These are phyloP conservation scores for Neurospora sp. DNA, from an alignment of 495 filamentous ascomycete species.

Conservation along the genomic window DNA sequence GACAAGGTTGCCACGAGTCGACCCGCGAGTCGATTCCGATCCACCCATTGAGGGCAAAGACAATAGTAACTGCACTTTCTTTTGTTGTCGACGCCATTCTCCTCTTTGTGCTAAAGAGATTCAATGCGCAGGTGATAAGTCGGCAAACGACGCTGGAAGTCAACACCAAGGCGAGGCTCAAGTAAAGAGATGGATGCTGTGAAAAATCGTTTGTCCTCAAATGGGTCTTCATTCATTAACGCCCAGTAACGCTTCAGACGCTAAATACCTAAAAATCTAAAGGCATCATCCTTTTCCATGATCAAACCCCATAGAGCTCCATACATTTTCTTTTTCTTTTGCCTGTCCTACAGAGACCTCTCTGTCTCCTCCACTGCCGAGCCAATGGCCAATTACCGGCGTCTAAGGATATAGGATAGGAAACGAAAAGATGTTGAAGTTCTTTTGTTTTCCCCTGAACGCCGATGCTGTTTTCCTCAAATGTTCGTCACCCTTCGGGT, in stretches of 20 bases:
- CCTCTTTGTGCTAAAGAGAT: background rate
- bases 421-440: conserved; percentile 37
- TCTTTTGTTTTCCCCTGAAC: conserved; percentile 36
- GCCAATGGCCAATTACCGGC: conserved; percentile 25
- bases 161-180: background rate
- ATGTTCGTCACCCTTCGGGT: conserved; percentile 26
- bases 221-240: background rate
- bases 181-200: background rate
- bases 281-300: background rate
- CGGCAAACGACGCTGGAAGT: background rate
- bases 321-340: background rate
- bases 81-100: background rate
- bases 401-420: conserved; percentile 21
- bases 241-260: background rate
- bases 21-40: background rate
- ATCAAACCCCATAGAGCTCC: background rate
- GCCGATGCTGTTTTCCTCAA: conserved; percentile 24
- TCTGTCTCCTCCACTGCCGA: conserved; percentile 12
- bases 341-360: background rate
- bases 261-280: background rate
- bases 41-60: background rate
- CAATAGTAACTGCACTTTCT: background rate
- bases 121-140: background rate
- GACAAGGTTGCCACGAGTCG: background rate
- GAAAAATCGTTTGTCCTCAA: background rate